Base-by-base conservation (phyloP, 352 stramenopile genomes). In the Phytophthora capsici region DNA sequence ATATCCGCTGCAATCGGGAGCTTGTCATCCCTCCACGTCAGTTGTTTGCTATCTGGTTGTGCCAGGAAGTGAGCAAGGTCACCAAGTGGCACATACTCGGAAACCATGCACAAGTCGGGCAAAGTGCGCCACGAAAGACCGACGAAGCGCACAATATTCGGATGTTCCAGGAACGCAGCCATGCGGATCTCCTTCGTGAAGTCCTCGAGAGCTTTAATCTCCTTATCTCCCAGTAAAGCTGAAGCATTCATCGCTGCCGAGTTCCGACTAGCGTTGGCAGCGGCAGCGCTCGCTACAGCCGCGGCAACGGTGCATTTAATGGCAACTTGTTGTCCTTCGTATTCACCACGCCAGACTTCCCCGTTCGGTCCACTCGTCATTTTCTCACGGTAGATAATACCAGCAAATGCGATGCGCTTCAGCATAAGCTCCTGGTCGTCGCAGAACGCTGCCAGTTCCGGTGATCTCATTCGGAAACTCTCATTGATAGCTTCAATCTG, bases 321-420 rank as follows among this genome's bases (percentile, higher is more conserved):
- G 1, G 84, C 81, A 6, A 90, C 78, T 13, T 70, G 55, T 20
- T 83, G 67, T 2, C 67, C 74, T 23, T 79, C 68, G 37, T 80
- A 83, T 37, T 86, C 66, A 8, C 77, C 84, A 1, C 64, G 66
- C 84, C 84, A 93, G 14, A 93, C 78, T 58, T 93, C 80, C 2
- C 80, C 63, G n/a, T 70, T 70, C 8, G 55, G 49, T 16, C 69
- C 69, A 41, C 54, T 77, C 2, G 59, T 59, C 36, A 77, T 66
- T 22, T 73, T 55, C 37, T 77, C 22, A 20, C 58, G 49, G 52
- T 71, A 77, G 16, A 73, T 19, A 55, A 77, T 66, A 1, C 64
- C 64, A 0, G 69, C 69, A 34, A 74, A 77, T 2, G 69, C 59
- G 43, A 77, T 73, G 6, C 69, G 64, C 63, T 78, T 78, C 6